A percentile compares a stretch with the other conserved stretches of the same genome.
phyloP scores from a whole-genome alignment of 2,329 filamentous ascomycete species.

The Bipolaris oryzae region DNA sequence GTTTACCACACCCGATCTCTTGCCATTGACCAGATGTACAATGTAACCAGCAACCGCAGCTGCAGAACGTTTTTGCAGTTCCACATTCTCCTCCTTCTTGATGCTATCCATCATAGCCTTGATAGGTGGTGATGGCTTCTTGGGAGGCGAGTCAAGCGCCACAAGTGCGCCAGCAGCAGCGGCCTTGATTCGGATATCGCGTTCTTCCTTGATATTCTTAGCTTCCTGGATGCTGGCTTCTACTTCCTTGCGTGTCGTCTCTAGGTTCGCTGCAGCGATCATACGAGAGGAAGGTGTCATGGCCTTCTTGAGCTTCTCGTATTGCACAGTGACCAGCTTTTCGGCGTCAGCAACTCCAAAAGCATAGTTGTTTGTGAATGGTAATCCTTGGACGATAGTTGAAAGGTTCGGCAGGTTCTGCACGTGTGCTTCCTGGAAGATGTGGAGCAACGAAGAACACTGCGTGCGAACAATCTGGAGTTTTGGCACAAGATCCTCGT shows the following conservation, averaged over 20 bases:
- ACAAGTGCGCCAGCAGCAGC: slow-evolving; percentile 87
- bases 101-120: slow-evolving; percentile 98
- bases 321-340: slow-evolving; percentile 84
- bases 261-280: slow-evolving; percentile 78
- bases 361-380: slow-evolving; percentile 87
- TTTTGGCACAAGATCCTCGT: slow-evolving; percentile 88
- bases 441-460: slow-evolving; percentile 85
- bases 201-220: slow-evolving; percentile 75
- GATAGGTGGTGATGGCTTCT: slow-evolving; percentile 91
- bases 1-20: slow-evolving; percentile 84
- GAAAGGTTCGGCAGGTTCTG: slow-evolving; percentile 78
- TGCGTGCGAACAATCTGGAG: slow-evolving; percentile 89
- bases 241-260: slow-evolving; percentile 75
- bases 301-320: slow-evolving; percentile 84
- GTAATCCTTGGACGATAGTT: slow-evolving; percentile 91
- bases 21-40: slow-evolving; percentile 80
- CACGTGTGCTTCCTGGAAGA: slow-evolving; percentile 74
- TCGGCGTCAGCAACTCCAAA: slow-evolving; percentile 90
- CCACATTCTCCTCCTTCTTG: slow-evolving; percentile 89
- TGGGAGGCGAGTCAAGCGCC: slow-evolving; percentile 84
- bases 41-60: slow-evolving; percentile 83
- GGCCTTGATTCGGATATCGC: slow-evolving; percentile 85
- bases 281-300: slow-evolving; percentile 87
- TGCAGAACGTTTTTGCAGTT: slow-evolving; percentile 85
- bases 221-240: slow-evolving; percentile 78